Conservation (phyloP, 768 basidiomycete genomes). For the Hericium coralloides region DNA sequence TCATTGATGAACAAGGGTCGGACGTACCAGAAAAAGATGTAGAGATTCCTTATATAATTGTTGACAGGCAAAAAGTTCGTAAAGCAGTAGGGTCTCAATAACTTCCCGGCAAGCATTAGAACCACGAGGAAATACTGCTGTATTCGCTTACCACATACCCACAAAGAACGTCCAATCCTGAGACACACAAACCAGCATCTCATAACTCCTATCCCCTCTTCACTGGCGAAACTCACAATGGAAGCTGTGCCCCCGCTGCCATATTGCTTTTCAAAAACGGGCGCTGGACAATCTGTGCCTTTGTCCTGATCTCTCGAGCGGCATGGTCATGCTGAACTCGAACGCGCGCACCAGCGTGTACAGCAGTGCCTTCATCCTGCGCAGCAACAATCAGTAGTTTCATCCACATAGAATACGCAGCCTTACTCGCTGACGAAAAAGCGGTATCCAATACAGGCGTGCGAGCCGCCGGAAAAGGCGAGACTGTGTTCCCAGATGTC, state of each 20-base stretch:
- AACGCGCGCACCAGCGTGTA: conserved; percentile 12
- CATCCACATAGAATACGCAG: too few relatives aligned
- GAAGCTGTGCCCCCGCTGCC: not conserved
- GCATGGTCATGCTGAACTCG: conserved; percentile 9
- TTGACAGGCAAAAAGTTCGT: too few relatives aligned
- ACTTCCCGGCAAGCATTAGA: too few relatives aligned
- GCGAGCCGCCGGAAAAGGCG: conserved; percentile 21
- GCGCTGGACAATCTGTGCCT: not conserved
- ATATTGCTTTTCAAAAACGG: not conserved
- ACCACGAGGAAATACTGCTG: too few relatives aligned
- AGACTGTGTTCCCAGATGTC: conserved; percentile 16
- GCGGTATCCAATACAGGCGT: conserved; percentile 21
- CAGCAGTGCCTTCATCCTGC: conserved; percentile 12
- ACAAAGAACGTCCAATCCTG: too few relatives aligned
- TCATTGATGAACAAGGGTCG: too few relatives aligned
- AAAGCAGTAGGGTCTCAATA: too few relatives aligned
- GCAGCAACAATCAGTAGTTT: not conserved
- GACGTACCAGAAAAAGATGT: too few relatives aligned
- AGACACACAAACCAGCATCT: too few relatives aligned
- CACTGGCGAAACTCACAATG: not conserved
- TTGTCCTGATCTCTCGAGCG: not conserved
- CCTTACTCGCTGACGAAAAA: conserved; percentile 17
- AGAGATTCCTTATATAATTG: too few relatives aligned
- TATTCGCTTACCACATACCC: too few relatives aligned
- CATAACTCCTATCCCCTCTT: too few relatives aligned